Percentiles rank a stretch among this genome's conserved stretches.
Evolutionary conservation across 768 basidiomycete genomes (phyloP).

Genomic region (Termitomyces sp.): DNA sequence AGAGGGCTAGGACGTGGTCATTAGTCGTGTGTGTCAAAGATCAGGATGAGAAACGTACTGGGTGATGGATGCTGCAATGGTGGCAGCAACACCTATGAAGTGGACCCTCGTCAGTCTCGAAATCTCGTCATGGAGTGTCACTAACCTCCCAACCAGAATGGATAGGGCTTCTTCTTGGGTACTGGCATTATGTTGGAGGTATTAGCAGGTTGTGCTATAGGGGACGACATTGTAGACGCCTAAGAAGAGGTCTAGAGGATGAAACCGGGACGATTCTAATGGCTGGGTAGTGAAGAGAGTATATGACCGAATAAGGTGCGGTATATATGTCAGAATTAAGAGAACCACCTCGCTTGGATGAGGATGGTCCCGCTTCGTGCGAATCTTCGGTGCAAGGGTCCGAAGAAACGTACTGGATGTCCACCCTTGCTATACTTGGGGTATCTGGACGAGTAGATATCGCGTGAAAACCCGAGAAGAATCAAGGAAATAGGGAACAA

Average conservation of each 20-base stretch:
- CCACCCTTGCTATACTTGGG: constrained; percentile 1
- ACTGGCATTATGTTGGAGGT: constrained; percentile 9
- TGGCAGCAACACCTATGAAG: constrained; percentile 69
- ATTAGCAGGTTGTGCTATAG: constrained; percentile 7
- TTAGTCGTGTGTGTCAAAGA: neutral
- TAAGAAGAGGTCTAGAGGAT: constrained; percentile 4
- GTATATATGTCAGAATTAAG: constrained; percentile 5
- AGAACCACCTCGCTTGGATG: constrained; percentile 1
- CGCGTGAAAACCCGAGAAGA: constrained; percentile 9
- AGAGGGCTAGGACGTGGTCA: constrained; percentile 49
- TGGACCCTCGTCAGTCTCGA: neutral
- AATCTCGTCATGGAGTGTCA: constrained; percentile 4
- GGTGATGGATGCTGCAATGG: constrained; percentile 85
- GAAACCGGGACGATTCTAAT: neutral
- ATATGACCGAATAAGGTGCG: neutral
- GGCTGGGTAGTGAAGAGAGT: neutral
- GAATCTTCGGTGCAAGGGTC: neutral
- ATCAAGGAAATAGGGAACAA: constrained; percentile 4
- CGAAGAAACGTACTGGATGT: constrained; percentile 1
- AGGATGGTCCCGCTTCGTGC: constrained; percentile 2
- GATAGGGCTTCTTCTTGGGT: constrained; percentile 68
- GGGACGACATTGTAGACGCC: constrained; percentile 10
- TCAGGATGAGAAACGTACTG: constrained; percentile 48
- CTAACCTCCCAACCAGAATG: constrained; percentile 81
- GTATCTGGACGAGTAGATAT: constrained; percentile 6